phyloP scores from a whole-genome alignment of 208 protist species.

The Trypanosoma boissoni region DNA sequence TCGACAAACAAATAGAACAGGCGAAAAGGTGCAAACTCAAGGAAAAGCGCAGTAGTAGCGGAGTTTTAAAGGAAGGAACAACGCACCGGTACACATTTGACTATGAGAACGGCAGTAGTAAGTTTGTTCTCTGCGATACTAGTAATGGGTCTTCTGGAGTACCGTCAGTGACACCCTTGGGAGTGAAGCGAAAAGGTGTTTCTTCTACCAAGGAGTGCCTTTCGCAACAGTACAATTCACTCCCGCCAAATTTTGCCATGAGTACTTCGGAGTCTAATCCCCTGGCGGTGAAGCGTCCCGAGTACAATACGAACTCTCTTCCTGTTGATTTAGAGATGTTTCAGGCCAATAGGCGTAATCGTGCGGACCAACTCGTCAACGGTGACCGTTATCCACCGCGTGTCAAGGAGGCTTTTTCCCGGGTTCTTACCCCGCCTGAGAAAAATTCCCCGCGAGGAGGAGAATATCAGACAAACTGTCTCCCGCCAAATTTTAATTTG shows the following conservation, averaged over 20 bases:
- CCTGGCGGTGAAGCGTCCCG: constrained; percentile 14
- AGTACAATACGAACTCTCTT: constrained; percentile 66
- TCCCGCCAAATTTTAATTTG: constrained; percentile 18
- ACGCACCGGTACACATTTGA: constrained; percentile 44
- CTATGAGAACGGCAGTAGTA: constrained; percentile 40
- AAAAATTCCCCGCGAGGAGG: neutral
- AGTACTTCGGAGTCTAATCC: constrained; percentile 26
- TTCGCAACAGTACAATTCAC: constrained; percentile 55
- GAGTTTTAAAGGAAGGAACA: neutral
- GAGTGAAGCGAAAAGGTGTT: constrained; percentile 1
- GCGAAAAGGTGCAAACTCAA: constrained; percentile 18
- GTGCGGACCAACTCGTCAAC: neutral
- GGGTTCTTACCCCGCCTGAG: constrained; percentile 3
- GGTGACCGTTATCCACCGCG: neutral
- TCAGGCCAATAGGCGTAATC: constrained; percentile 1
- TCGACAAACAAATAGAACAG: constrained; percentile 71
- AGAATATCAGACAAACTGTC: constrained; percentile 21
- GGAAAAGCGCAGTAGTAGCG: constrained; percentile 19
- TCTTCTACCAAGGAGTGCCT: neutral
- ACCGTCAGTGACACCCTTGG: neutral
- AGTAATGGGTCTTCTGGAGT: neutral
- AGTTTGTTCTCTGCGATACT: constrained; percentile 28
- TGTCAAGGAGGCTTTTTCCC: constrained; percentile 5
- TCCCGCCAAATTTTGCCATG: constrained; percentile 53
- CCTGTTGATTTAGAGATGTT: constrained; percentile 49